Percentiles rank a stretch among this genome's conserved stretches.
These are phyloP conservation scores for Quercus variabilis DNA, from an alignment of 306 rosid genomes.

Conservation along the genomic window DNA sequence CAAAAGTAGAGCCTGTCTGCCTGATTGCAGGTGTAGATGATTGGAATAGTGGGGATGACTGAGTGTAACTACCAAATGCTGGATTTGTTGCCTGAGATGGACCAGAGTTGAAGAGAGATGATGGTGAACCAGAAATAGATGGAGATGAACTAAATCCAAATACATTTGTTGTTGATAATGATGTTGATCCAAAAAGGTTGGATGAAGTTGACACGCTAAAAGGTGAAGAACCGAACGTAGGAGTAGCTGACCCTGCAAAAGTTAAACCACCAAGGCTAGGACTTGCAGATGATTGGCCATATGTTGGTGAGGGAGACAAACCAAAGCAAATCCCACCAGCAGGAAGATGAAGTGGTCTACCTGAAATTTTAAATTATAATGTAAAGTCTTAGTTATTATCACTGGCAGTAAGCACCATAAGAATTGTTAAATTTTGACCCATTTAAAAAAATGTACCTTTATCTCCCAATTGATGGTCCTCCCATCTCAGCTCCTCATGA, in stretches of 20 bases:
- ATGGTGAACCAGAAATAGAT: slow-evolving; percentile 34
- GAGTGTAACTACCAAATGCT: slow-evolving; percentile 54
- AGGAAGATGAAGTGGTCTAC: slow-evolving; percentile 73
- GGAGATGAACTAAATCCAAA: slow-evolving; percentile 50
- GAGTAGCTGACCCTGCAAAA: slow-evolving; percentile 50
- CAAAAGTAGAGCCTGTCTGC: slow-evolving; percentile 53
- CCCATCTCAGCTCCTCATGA: slow-evolving; percentile 98
- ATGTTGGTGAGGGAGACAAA: slow-evolving; percentile 48
- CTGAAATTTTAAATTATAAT: slow-evolving; percentile 40
- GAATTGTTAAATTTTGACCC: background rate
- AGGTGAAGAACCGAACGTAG: slow-evolving; percentile 60
- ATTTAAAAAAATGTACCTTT: slow-evolving; percentile 45
- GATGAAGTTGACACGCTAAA: slow-evolving; percentile 50
- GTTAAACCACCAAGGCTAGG: slow-evolving; percentile 48
- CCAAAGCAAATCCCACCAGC: slow-evolving; percentile 49
- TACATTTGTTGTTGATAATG: slow-evolving; percentile 43
- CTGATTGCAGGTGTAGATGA: slow-evolving; percentile 42
- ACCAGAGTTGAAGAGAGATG: slow-evolving; percentile 48
- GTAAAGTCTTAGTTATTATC: slow-evolving; percentile 1
- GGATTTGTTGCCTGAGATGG: slow-evolving; percentile 45
- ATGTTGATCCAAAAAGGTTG: slow-evolving; percentile 39
- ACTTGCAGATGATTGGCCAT: slow-evolving; percentile 64
- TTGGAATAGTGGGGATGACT: slow-evolving; percentile 52
- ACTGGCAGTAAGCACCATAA: background rate
- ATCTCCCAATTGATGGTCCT: slow-evolving; percentile 90